Percentiles rank a stretch among this genome's conserved stretches.
Conservation (phyloP, 139 green algal genomes). For the Tetradesmus obliquus region DNA sequence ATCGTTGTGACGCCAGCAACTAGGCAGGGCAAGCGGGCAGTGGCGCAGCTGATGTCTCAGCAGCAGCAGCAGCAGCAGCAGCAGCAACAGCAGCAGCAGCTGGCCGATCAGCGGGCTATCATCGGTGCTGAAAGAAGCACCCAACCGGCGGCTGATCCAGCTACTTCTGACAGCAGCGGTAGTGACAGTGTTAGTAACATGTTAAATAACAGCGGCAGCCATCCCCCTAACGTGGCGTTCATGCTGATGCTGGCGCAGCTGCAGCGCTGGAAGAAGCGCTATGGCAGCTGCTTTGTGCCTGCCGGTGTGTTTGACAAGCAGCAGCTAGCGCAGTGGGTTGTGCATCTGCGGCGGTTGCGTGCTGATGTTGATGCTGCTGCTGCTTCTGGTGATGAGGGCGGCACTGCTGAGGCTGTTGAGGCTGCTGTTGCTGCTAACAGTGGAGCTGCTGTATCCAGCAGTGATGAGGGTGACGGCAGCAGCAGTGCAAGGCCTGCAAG, state of each 20-base stretch:
- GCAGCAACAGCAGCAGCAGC: slow-evolving; percentile 3
- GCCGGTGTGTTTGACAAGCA: slow-evolving; percentile 5
- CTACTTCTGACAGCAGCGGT: not conserved
- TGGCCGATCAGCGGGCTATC: not conserved
- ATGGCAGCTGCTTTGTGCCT: slow-evolving; percentile 27
- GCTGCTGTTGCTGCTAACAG: not conserved
- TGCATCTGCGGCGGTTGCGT: not conserved
- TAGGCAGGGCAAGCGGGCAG: not conserved
- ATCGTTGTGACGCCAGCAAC: slow-evolving; percentile 10
- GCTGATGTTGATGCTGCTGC: not conserved
- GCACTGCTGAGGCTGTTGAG: not conserved
- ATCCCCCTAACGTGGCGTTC: not conserved
- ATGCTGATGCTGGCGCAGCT: slow-evolving; percentile 34
- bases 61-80: slow-evolving; percentile 8
- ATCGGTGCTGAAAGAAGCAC: not conserved
- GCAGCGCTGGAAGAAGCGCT: slow-evolving; percentile 23
- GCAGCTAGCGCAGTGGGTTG: not conserved
- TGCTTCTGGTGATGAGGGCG: no score
- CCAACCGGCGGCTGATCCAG: not conserved
- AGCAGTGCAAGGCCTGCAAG: not conserved
- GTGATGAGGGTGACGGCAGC: not conserved
- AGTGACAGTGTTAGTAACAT: not conserved
- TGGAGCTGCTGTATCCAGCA: not conserved
- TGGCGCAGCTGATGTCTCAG: not conserved
- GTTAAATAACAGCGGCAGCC: not conserved